Percentiles rank a stretch among this genome's conserved stretches.
Conservation (phyloP, 768 basidiomycete species). For the Boletus speciosus region DNA sequence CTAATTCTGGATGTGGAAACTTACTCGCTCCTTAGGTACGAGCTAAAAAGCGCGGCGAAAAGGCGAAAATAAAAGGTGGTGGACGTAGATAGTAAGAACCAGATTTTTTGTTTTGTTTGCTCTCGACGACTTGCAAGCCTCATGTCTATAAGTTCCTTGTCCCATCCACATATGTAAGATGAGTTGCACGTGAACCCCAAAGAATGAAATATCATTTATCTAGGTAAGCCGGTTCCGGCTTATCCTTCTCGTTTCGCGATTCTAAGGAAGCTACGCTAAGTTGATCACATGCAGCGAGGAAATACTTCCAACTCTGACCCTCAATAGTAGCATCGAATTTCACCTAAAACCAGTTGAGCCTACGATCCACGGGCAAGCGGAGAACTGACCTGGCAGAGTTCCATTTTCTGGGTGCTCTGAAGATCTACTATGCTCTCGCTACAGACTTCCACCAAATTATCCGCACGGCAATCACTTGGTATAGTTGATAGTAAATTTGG, state of each 20-base stretch:
- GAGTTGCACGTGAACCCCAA: neutral
- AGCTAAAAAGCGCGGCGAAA: conserved; percentile 77
- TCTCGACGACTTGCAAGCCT: neutral
- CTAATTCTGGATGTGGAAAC: neutral
- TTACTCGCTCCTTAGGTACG: conserved; percentile 51
- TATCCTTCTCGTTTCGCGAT: conserved; percentile 25
- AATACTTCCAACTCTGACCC: conserved; percentile 43
- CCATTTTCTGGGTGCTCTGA: conserved; percentile 49
- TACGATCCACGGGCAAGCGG: neutral
- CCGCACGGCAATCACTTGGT: neutral
- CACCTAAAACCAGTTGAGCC: conserved; percentile 37
- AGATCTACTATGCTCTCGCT: conserved; percentile 53
- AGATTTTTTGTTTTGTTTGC: neutral
- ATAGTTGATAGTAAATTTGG: conserved; percentile 6
- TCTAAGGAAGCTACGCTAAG: conserved; percentile 34
- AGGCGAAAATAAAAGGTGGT: conserved; percentile 55
- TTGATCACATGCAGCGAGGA: conserved; percentile 42
- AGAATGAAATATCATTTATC: conserved; percentile 5
- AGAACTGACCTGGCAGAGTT: conserved; percentile 51
- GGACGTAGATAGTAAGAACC: conserved; percentile 33
- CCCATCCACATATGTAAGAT: neutral
- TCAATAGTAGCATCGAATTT: conserved; percentile 37
- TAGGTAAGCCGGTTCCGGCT: conserved; percentile 1
- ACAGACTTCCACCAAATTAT: conserved; percentile 18
- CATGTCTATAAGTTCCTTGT: neutral